Evolutionary conservation across 441 rosid species (phyloP), one percentile per base, ranked within the genome.

Genomic region (Eutrema salsugineum): DNA sequence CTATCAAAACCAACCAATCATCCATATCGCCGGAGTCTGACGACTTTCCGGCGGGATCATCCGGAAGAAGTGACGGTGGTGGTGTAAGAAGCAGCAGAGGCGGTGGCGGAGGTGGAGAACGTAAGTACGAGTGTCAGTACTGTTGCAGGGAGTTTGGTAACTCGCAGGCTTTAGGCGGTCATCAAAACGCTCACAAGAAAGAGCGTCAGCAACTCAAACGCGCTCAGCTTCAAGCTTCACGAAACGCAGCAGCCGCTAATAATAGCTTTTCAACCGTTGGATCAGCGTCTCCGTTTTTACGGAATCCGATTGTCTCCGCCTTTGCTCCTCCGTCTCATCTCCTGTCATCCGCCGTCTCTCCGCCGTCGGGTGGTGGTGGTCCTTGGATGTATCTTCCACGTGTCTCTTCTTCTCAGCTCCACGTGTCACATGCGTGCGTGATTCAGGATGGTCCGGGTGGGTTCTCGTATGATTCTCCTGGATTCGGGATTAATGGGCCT

Each of bases 121-220:
- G 97, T 56, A 94, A 88, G 78, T 94, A 90, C 85, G 97, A 94
- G 94, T 94, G 99, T 60, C 99, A 94, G 72, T 94, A 94, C 76
- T 94, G 99, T 50, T 84, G 83, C 72, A 76, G 99, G 12, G 97
- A 88, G 79, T 94, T 94, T 77, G 97, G 96, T 57, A 94, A 91
- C 80, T 94, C 99, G 5, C 99, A 94, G 66, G 99, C 99, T n/a
- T 86, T 94, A 2, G 99, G 99, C 0, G 99, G 99, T 70, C 99
- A 94, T 80, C 99, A 94, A 74, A 94, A 94, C 90, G 99, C 99
- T 2, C 99, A 94, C 81, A 94, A 94, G 79, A 94, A 90, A 78
- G 99, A 94, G 72, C 78, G 99, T 50, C 99, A 94, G 71, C 99
- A 90, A 63, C 87, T 88, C 56, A 94, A 94, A 73, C 86, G 97